Conservation (phyloP, 306 rosid genomes). For the Adenanthera pavonina region DNA sequence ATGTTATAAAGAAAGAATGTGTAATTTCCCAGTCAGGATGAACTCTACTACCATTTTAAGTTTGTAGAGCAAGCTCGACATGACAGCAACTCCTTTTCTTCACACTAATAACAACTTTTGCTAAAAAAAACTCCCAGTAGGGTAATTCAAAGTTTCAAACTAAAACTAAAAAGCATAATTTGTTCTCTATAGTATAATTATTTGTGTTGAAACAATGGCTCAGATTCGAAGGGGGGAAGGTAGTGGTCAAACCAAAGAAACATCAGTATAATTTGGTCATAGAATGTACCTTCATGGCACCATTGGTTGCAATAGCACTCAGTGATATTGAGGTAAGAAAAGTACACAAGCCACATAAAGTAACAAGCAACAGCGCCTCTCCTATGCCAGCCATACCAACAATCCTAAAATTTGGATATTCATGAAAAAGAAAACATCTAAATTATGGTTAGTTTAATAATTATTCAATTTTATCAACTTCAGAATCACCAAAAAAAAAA, state of each 20-base stretch:
- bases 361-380: conserved; percentile 72
- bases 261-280: conserved; percentile 24
- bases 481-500: conserved; percentile 2
- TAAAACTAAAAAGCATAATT: conserved; percentile 17
- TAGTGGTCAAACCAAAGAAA: conserved; percentile 19
- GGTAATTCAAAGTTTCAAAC: conserved; percentile 7
- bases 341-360: conserved; percentile 89
- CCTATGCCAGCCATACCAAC: conserved; percentile 99
- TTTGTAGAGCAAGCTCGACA: conserved; percentile 20
- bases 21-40: conserved; percentile 11
- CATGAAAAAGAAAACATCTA: conserved; percentile 32
- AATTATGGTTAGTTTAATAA: conserved; percentile 29
- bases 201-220: conserved; percentile 16
- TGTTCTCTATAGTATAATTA: background rate
- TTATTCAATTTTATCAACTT: conserved; percentile 36
- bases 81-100: conserved; percentile 38
- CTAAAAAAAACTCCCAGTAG: background rate
- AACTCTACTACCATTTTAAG: conserved; percentile 12
- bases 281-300: conserved; percentile 94
- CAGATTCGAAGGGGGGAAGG: conserved; percentile 24
- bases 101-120: conserved; percentile 28
- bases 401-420: conserved; percentile 72
- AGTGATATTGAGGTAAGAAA: conserved; percentile 92
- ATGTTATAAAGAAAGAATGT: background rate
- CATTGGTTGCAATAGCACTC: conserved; percentile 99